phyloP scores from a whole-genome alignment of 2,329 filamentous ascomycete genomes.

The Penicillium sp. region DNA sequence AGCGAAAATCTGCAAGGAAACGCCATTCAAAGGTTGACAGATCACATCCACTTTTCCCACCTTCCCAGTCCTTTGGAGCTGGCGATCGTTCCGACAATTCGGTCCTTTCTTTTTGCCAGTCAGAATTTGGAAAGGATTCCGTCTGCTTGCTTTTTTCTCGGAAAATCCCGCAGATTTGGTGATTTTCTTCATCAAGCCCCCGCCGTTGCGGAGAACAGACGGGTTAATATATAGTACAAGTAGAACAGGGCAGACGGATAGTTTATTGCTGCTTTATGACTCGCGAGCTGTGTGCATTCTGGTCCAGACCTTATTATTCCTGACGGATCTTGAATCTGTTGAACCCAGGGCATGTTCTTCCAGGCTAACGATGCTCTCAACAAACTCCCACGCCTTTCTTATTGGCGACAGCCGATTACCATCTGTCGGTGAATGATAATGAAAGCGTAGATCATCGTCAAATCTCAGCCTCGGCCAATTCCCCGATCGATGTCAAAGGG shows the following conservation, averaged over 20 bases:
- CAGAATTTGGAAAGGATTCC: background rate
- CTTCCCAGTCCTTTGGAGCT: background rate
- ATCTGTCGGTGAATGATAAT: background rate
- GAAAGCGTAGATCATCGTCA: background rate
- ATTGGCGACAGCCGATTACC: background rate
- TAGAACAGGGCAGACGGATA: background rate
- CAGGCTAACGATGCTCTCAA: background rate
- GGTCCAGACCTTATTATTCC: background rate
- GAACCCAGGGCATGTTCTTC: background rate
- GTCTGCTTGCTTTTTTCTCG: background rate
- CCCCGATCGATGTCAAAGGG: background rate
- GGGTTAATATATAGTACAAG: background rate
- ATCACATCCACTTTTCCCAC: constrained; percentile 11
- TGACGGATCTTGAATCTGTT: background rate
- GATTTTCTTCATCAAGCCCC: background rate
- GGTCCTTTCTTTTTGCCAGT: background rate
- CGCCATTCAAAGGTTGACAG: constrained; percentile 1
- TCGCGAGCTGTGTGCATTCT: background rate
- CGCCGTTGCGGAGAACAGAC: background rate
- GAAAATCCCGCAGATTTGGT: background rate
- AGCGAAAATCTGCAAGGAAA: background rate
- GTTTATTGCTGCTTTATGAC: background rate
- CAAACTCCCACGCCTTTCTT: background rate
- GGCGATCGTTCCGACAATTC: background rate
- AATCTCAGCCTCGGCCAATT: background rate